phyloP scores from a whole-genome alignment of 1,139 yeast species.

The Lizanozyma gosingica region DNA sequence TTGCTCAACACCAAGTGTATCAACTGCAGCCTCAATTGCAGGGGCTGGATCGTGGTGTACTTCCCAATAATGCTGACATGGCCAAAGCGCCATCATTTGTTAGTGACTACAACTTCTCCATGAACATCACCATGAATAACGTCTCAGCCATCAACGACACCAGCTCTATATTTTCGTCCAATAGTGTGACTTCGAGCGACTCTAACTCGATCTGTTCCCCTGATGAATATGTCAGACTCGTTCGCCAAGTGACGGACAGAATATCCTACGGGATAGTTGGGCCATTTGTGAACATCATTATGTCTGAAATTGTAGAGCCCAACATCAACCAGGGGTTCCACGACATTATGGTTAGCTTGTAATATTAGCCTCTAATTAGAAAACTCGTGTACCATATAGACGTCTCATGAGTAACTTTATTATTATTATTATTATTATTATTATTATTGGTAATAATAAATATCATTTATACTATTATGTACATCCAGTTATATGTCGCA shows the following conservation, averaged over 20 bases:
- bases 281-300: slow-evolving; percentile 27
- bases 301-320: slow-evolving; percentile 23
- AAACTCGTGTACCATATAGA: no score
- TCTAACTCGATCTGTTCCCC: slow-evolving; percentile 16
- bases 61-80: neutral
- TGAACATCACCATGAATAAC: slow-evolving; percentile 5
- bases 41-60: slow-evolving; percentile 2
- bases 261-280: slow-evolving; percentile 28
- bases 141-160: neutral
- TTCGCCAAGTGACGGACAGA: slow-evolving; percentile 22
- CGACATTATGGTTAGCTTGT: slow-evolving; percentile 20
- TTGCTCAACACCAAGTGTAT: slow-evolving; percentile 6
- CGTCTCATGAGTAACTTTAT: no score
- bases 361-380: slow-evolving; percentile 4
- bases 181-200: neutral
- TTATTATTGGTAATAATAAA: no score
- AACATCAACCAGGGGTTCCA: slow-evolving; percentile 23
- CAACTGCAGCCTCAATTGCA: slow-evolving; percentile 10
- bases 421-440: no score
- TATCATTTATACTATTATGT: no score
- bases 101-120: neutral
- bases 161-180: slow-evolving; percentile 22
- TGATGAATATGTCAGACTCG: slow-evolving; percentile 26
- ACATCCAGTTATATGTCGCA: no score
- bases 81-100: neutral